Evolutionary conservation across 306 rosid genomes (phyloP), one percentile per base, ranked within the genome.

Genomic region (Dalbergia oliveri): DNA sequence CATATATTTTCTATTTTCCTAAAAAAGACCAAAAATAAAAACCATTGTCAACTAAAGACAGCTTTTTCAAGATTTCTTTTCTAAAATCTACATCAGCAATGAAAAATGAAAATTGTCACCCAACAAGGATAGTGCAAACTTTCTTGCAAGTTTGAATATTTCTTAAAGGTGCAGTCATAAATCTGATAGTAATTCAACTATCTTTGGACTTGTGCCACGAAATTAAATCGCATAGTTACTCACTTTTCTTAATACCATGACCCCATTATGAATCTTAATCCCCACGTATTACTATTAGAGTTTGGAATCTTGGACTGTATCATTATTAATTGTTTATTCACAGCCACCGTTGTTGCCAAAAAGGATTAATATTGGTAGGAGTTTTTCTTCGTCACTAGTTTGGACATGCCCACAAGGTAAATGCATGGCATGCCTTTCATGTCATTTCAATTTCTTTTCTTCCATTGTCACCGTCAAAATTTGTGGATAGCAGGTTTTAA

Each of bases 371-470:
- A 35, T 18, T 8, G 26, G 18, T 12, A 39, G 9, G 58, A n/a
- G 54, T 5, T 51, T 77, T 65, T 66, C 44, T 44, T 77, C 15
- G 8, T 18, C 53, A 59, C 66, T 37, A 11, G 80, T 74, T 66
- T 60, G 39, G 74, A 81, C 58, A 57, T 58, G 23, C 35, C 44
- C 65, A 18, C 65, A 60, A 64, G 39, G 34, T 58, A 83, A 63
- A 47, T 8, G 72, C 78, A 18, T 41, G 33, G 57, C 66, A 53
- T 65, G 64, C 64, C 59, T 66, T 72, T n/a, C 37, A 51, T 79
- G 84, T 84, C 87, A 60, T 69, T 16, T 75, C 87, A 79, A 67
- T 45, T 75, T 67, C 44, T 59, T 84, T 69, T 73, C 51, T 72
- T 72, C 69, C 59, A 33, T 58, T 47, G 35, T 58, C n/a, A 3